Base-by-base conservation (phyloP, 352 stramenopile species). In the Blastocystis sp. region DNA sequence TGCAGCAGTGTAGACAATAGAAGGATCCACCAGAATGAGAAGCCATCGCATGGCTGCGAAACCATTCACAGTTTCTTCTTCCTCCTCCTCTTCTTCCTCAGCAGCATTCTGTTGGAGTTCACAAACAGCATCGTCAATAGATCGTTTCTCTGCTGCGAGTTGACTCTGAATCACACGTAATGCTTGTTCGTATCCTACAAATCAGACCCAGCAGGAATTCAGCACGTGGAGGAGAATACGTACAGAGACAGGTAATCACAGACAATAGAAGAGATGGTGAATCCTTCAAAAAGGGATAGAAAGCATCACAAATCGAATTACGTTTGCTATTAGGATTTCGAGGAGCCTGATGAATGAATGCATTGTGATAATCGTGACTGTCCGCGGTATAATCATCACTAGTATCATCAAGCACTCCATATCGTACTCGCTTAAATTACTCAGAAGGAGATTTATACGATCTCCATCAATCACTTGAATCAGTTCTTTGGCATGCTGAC, bases 301-400 rank as follows among this genome's bases (percentile, higher is more conserved):
- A 83, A 21, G 71, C 51, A 19, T 27, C 27, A 42, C 71, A 83
- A 43, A 83, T 42, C 0, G 42, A 12, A 24, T 83, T 59, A 16
- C 71, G 71, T 29, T 83, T 83, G 29, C 24, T 46, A 21, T 2
- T 14, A 0, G 11, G 7, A 21, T n/a, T 21, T 5, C 11, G 63
- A n/a, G 35, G 14, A 46, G 27, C 29, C 6, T 27, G 63, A 21
- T 51, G 27, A 6, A 9, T 46, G 49, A 83, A 83, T 6, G 58
- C 29, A 24, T 46, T 12, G 35, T n/a, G 43, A 29, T 83, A 83
- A 24, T 83, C 71, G 39, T 83, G 71, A 29, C 51, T 27, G 1
- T 83, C 71, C 0, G 71, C 24, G n/a, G 71, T 83, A 42, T 66
- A 83, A 46, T 74, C 63, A n/a, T 74, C 63, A 49, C 63, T 74